These are phyloP conservation scores for Aspergillus diversus DNA, from an alignment of 495 filamentous ascomycete genomes.

Conservation along the genomic window DNA sequence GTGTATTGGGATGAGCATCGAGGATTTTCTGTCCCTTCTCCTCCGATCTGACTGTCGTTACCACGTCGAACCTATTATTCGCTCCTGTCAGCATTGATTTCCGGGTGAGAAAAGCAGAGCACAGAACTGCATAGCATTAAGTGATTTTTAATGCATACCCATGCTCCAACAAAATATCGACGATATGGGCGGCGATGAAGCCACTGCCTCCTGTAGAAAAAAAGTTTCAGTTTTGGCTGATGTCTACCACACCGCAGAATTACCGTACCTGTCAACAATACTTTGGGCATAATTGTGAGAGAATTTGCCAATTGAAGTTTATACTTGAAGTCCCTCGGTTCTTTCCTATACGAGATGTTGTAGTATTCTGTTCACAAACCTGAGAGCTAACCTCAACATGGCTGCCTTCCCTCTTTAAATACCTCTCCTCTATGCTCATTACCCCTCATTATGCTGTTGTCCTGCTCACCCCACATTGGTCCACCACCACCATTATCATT, in stretches of 20 bases:
- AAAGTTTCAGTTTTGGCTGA: background rate
- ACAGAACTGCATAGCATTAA: background rate
- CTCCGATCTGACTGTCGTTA: slow-evolving; percentile 81
- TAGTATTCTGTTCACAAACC: too few species aligned
- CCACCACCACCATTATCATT: slow-evolving; percentile 22
- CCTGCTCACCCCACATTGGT: slow-evolving; percentile 20
- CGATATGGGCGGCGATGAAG: slow-evolving; percentile 79
- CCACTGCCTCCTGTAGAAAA: slow-evolving; percentile 59
- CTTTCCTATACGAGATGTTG: background rate
- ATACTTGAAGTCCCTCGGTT: background rate
- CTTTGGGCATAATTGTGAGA: slow-evolving; percentile 41
- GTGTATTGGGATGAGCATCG: slow-evolving; percentile 60
- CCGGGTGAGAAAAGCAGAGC: background rate
- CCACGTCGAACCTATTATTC: slow-evolving; percentile 62
- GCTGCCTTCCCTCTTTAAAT: background rate
- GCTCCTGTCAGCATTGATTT: slow-evolving; percentile 14
- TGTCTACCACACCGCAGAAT: background rate
- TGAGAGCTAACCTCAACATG: background rate
- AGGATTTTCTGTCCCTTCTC: slow-evolving; percentile 79
- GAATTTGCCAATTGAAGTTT: background rate
- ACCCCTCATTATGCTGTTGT: slow-evolving; percentile 16
- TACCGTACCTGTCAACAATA: slow-evolving; percentile 46
- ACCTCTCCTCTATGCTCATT: background rate
- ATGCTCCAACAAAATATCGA: slow-evolving; percentile 71
- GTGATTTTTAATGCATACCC: slow-evolving; percentile 36